Base-by-base conservation (phyloP, 75 land plant species). In the Picea sitchensis region DNA sequence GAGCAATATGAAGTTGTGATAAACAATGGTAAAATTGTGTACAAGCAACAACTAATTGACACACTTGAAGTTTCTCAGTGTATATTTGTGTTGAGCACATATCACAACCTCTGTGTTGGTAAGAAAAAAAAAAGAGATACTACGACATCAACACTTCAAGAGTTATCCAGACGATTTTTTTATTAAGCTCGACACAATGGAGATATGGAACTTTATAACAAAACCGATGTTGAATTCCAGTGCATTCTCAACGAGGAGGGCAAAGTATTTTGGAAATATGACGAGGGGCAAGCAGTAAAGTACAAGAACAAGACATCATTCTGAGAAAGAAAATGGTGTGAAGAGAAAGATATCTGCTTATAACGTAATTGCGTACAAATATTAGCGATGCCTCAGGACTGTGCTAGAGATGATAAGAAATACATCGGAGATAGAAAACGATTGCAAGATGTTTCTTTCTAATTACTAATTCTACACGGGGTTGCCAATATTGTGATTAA, bases 391-490 rank as follows among this genome's bases (percentile, higher is more conserved):
- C 14, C 80, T 96, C 58, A 67, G 82, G 58, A 96, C 99, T 73
- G 96, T 93, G 14, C 2, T 91, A 58, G 87, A 92, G 85, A n/a
- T 96, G 82, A 88, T 96, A 2, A 80, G 56, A 64, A 90, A 96
- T 58, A 96, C 95, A 26, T 77, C 92, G 60, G 93, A 93, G 69
- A 89, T 97, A 34, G 98, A 67, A 77, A 81, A 18, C 83, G 75
- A 78, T 57, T 96, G 79, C 73, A 87, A 76, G 84, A 94, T 59
- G 98, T 92, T 17, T 90, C 98, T n/a, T 77, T 94, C 76, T 98
- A 98, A n/a, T 73, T 97, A 72, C 74, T 97, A 77, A 91, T 97
- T 69, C 64, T 97, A 76, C 99, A 97, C 80, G 99, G 99, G 2
- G 93, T 88, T 76, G 81, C 80, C 15, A 98, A 97, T 83, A 71